Base-by-base conservation (phyloP, 495 filamentous ascomycete genomes). In the Penicillium coprophilum region DNA sequence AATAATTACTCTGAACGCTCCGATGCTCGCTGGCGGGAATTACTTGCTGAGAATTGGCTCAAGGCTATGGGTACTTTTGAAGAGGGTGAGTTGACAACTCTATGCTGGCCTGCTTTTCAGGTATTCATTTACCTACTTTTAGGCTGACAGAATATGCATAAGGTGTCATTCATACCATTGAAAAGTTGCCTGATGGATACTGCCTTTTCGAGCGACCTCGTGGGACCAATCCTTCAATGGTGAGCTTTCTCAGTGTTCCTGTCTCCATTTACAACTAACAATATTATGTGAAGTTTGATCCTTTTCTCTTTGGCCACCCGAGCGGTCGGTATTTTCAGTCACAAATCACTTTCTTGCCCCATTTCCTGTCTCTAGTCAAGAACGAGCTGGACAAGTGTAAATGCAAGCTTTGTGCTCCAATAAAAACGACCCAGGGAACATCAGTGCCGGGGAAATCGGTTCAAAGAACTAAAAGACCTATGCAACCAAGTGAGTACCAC, bases 261-360 rank as follows among this genome's bases (percentile, higher is more conserved):
- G n/a, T 32, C 7, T 50, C 11, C 23, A 28, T 24, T n/a, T 43
- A 9, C 8, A 46, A 21, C 57, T 65, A 44, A 60, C 27, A 13
- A 13, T 19, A 10, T 36, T 10, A 9, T 11, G 8, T 40, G 50
- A 50, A 82, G 76, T 66, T 72, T 46, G 83, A 86, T 56, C 66
- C 71, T 21, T 82, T 76, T 45, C 69, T 86, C 12, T 85, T 71
- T 54, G 84, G 84, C 4, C 81, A 86, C 61, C 82, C 82, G 1
- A 68, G 67, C 31, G 77, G 78, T 6, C 59, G 68, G 28, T 73
- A 66, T 34, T 86, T 80, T 41, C 67, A 80, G 32, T 85, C 83
- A 0, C 71, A 78, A 0, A 66, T 70, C 6, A 64, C 75, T 6
- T 87, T 86, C 65, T 83, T 77, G 28, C 77, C 77, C 0, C 85